Conservation (phyloP, 75 land plant species). For the Larix kaempferi region DNA sequence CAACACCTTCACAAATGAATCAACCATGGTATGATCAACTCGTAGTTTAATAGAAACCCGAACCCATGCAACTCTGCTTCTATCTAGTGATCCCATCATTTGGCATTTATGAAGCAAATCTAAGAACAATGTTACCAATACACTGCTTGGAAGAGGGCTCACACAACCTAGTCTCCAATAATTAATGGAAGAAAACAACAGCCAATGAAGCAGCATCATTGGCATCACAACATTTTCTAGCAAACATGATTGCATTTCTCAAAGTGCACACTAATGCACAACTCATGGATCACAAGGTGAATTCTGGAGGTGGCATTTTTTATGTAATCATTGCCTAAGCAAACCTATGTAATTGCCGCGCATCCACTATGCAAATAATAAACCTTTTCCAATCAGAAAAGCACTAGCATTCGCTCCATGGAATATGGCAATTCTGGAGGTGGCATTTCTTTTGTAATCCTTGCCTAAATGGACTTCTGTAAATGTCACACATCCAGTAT, state of each 20-base stretch:
- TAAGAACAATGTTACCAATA: no score
- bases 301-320: constrained; percentile 36
- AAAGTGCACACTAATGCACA: constrained; percentile 83
- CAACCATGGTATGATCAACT: no score
- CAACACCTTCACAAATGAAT: background rate
- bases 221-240: constrained; percentile 42
- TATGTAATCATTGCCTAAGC: no score
- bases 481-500: constrained; percentile 43
- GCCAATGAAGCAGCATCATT: constrained; percentile 26
- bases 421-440: constrained; percentile 13
- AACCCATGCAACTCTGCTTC: no score
- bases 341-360: background rate
- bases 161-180: no score
- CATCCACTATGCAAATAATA: no score
- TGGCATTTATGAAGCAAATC: no score
- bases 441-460: constrained; percentile 39
- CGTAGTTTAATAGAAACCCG: no score
- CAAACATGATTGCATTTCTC: constrained; percentile 77
- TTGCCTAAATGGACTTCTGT: constrained; percentile 28
- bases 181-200: no score
- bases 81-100: no score
- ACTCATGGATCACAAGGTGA: constrained; percentile 89
- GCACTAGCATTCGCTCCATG: no score
- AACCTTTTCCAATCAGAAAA: background rate
- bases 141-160: no score